Evolutionary conservation across 208 protist genomes (phyloP), one percentile per base, ranked within the genome.

Genomic region (Leptomonas seymouri): DNA sequence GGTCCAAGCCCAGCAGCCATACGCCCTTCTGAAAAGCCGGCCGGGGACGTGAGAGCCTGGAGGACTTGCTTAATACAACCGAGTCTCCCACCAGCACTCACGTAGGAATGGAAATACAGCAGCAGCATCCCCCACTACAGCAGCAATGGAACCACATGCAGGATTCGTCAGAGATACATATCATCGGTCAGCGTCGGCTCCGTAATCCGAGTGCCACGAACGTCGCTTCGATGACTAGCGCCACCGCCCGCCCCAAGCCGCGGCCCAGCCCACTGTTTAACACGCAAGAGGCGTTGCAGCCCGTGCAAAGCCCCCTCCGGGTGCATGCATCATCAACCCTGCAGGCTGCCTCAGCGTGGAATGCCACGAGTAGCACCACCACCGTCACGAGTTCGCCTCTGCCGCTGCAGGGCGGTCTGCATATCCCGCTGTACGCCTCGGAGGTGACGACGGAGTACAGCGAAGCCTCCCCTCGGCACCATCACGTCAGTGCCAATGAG

Each of bases 21-120:
- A n/a, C 69, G 18, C 68, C 58, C 49, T 75, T 68, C 69, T 75
- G 69, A 75, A 64, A 44, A 75, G 41, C 61, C 69, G 59, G 54
- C 54, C 54, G 42, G 61, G 31, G 69, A 67, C 41, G 54, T 44
- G 54, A 67, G 55, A 64, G 53, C 18, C 23, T 5, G 60, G 51
- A 54, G 20, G 39, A 4, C 16, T 20, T 56, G 30, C 49, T 55
- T 58, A 36, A 8, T 25, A 44, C 68, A 8, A 20, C 34, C 31
- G 8, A 34, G 31, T n/a, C 23, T 21, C 30, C 41, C 9, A 46
- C 39, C 23, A 74, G 50, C 69, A 21, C 51, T 60, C 69, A 39
- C 25, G 27, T 49, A 54, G 59, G 62, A 58, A 62, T 23, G 69
- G 53, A 62, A 34, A 64, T 64, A 27, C 18, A 27, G 23, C 58